Percentiles rank a stretch among this genome's conserved stretches.
Conservation (phyloP, 768 basidiomycete genomes). For the Dioszegia crocea region DNA sequence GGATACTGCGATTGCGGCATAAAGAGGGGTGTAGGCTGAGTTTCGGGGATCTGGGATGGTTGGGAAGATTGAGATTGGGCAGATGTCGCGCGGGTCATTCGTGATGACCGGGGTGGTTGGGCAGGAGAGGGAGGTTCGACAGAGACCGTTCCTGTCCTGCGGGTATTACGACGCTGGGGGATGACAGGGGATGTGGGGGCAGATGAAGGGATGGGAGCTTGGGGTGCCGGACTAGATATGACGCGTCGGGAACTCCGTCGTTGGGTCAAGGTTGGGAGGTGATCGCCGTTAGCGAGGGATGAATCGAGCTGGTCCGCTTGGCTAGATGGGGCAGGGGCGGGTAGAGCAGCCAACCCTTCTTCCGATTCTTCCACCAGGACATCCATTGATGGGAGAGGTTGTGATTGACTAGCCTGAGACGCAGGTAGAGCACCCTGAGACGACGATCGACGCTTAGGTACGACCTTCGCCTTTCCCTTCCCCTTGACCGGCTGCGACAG, state of each 20-base stretch:
- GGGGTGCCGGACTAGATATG: no score
- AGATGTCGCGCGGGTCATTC: not conserved
- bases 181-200: not conserved
- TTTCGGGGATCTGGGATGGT: not conserved
- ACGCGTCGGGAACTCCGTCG: not conserved
- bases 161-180: not conserved
- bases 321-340: not conserved
- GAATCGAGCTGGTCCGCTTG: constrained; percentile 1
- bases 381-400: not conserved
- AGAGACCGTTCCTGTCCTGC: no score
- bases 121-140: not conserved
- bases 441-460: not conserved
- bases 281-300: not conserved
- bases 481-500: not conserved
- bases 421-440: not conserved
- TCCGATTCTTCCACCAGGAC: constrained; percentile 3
- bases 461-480: no score
- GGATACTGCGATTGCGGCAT: constrained; percentile 3
- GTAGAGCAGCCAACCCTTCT: not conserved
- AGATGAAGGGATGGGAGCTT: not conserved
- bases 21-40: not conserved
- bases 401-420: not conserved
- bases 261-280: not conserved
- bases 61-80: not conserved
- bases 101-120: not conserved